These are phyloP conservation scores for Aspergillus fijiensis DNA, from an alignment of 2,329 filamentous ascomycete genomes.

Conservation along the genomic window DNA sequence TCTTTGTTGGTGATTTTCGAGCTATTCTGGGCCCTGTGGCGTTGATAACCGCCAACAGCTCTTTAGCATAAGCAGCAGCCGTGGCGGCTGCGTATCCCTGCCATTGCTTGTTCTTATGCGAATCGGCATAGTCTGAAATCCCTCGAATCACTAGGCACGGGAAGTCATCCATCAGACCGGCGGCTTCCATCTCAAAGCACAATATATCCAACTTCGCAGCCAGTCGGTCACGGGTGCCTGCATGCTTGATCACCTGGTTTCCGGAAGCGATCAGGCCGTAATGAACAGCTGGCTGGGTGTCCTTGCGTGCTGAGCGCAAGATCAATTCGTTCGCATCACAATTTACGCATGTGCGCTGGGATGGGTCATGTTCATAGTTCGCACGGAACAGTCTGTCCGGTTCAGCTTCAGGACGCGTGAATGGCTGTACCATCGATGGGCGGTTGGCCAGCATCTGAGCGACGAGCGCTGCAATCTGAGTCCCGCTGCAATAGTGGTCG, in stretches of 20 bases:
- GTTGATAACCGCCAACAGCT: no score
- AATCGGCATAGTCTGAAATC: conserved; percentile 22
- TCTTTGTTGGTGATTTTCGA: no score
- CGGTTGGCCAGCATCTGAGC: no score
- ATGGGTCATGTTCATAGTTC: no score
- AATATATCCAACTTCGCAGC: not conserved
- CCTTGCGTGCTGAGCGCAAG: no score
- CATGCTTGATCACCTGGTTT: conserved; percentile 7
- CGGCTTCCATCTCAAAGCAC: conserved; percentile 17
- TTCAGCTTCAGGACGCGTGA: no score
- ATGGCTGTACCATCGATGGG: no score
- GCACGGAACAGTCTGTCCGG: no score
- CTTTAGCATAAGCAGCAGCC: conserved; percentile 10
- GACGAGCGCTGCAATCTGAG: not conserved
- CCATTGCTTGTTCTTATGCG: conserved; percentile 18
- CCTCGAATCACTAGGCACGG: conserved; percentile 19
- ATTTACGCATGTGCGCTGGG: not conserved
- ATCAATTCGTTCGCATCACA: no score
- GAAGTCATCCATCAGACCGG: conserved; percentile 12
- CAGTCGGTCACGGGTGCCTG: not conserved
- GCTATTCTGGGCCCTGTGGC: no score
- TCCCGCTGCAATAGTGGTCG: not conserved
- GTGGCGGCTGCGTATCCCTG: conserved; percentile 12
- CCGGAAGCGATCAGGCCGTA: conserved; percentile 7
- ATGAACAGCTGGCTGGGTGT: not conserved